These are phyloP conservation scores for Trichoderma sp. DNA, from an alignment of 2,329 filamentous ascomycete species.

Conservation along the genomic window DNA sequence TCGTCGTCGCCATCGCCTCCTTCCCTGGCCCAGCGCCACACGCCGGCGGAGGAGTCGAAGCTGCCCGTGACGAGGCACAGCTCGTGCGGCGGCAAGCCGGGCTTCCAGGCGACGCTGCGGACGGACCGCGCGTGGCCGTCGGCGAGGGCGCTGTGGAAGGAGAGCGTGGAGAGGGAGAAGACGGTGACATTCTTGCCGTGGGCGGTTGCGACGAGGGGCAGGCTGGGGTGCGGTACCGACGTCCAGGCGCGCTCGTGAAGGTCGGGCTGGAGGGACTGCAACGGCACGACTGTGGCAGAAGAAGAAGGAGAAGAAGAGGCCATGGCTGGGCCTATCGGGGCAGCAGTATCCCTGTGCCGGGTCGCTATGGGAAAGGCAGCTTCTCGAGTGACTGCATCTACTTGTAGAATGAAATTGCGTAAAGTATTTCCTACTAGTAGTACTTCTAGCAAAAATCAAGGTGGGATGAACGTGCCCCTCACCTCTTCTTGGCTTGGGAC, in stretches of 20 bases:
- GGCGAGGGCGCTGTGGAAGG: conserved; percentile 74
- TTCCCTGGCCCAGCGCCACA: conserved; percentile 68
- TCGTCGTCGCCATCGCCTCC: conserved; percentile 42
- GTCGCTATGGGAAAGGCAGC: not conserved
- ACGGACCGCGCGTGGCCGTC: conserved; percentile 91
- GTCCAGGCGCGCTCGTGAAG: conserved; percentile 79
- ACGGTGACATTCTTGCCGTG: conserved; percentile 86
- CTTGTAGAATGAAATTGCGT: not conserved
- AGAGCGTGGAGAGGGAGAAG: conserved; percentile 82
- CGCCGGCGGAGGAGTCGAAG: conserved; percentile 89
- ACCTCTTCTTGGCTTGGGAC: too few species aligned
- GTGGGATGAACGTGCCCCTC: conserved; percentile 19
- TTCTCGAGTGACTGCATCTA: conserved; percentile 7
- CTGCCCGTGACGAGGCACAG: conserved; percentile 87
- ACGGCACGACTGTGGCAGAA: conserved; percentile 44
- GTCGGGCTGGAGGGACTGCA: conserved; percentile 57
- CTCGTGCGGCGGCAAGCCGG: conserved; percentile 60
- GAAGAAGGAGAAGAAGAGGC: not conserved
- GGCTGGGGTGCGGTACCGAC: conserved; percentile 79
- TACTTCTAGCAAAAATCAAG: not conserved
- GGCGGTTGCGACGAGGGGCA: conserved; percentile 86
- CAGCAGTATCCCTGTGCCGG: not conserved
- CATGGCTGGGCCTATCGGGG: conserved; percentile 9
- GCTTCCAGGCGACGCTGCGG: conserved; percentile 87
- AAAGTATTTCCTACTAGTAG: not conserved